A percentile compares a stretch with the other conserved stretches of the same genome.
These are phyloP conservation scores for Trichoderma simmonsii DNA, from an alignment of 2,329 filamentous ascomycete genomes.

Conservation along the genomic window DNA sequence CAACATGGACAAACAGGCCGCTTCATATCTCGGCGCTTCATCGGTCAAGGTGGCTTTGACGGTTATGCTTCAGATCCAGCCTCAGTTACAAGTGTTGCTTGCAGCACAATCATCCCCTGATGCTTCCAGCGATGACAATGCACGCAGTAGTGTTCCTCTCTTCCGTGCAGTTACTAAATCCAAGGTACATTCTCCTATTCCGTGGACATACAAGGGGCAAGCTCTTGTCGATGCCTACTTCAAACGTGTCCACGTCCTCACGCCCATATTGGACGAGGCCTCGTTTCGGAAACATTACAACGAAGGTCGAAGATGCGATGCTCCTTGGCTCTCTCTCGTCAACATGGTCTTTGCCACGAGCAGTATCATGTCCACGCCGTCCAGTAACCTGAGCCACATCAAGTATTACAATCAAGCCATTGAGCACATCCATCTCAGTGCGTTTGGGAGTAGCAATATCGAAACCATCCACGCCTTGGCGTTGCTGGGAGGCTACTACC, in stretches of 20 bases:
- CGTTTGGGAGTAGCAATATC: slow-evolving; percentile 59
- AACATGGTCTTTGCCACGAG: slow-evolving; percentile 63
- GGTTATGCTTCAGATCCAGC: slow-evolving; percentile 47
- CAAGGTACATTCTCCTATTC: not conserved
- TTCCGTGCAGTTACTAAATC: not conserved
- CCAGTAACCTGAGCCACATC: slow-evolving; percentile 52
- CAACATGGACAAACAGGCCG: slow-evolving; percentile 52
- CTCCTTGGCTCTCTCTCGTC: slow-evolving; percentile 57
- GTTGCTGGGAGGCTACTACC: slow-evolving; percentile 71
- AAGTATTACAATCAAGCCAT: slow-evolving; percentile 55
- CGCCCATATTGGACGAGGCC: slow-evolving; percentile 58
- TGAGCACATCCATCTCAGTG: slow-evolving; percentile 52
- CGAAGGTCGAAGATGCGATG: slow-evolving; percentile 47
- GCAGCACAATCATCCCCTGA: not conserved
- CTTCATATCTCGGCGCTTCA: slow-evolving; percentile 61
- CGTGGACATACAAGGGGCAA: slow-evolving; percentile 12
- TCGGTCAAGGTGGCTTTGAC: slow-evolving; percentile 61
- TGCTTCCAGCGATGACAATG: not conserved
- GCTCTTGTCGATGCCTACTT: slow-evolving; percentile 53
- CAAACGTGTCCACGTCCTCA: slow-evolving; percentile 49
- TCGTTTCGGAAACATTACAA: slow-evolving; percentile 56
- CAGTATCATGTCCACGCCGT: slow-evolving; percentile 51
- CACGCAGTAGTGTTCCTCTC: not conserved
- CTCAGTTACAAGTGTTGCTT: slow-evolving; percentile 28
- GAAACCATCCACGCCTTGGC: slow-evolving; percentile 70